Evolutionary conservation across 257 asterid genomes (phyloP).

Genomic region (Orobanche coerulescens): DNA sequence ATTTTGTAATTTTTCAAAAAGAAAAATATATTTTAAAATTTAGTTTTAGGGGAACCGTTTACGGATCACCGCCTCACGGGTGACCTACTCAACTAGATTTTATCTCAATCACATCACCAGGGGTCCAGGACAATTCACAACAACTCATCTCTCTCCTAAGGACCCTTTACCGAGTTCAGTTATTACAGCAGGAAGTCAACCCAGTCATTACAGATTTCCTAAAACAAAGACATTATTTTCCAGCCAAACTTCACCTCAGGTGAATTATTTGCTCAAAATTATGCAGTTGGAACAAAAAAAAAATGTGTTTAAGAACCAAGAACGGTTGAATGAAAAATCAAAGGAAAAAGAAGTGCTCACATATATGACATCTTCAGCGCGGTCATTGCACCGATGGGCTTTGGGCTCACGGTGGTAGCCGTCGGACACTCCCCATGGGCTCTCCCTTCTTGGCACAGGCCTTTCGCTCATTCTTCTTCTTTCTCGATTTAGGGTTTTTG

Average conservation of each 20-base stretch:
- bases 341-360: constrained; percentile 24
- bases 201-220: neutral
- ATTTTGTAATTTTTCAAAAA: too few species aligned
- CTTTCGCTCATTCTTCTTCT: constrained; percentile 59
- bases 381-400: constrained; percentile 93
- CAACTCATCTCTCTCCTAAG: neutral
- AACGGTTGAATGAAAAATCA: neutral
- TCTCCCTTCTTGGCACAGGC: constrained; percentile 91
- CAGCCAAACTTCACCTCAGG: neutral
- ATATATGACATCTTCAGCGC: constrained; percentile 87
- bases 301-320: constrained; percentile 3
- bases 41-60: too few species aligned
- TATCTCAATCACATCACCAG: too few species aligned
- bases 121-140: too few species aligned
- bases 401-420: constrained; percentile 59
- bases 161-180: neutral
- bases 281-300: neutral
- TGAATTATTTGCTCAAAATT: neutral
- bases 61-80: too few species aligned
- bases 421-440: constrained; percentile 85
- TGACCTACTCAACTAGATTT: too few species aligned
- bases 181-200: neutral
- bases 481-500: constrained; percentile 19
- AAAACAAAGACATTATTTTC: neutral
- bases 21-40: too few species aligned